These are phyloP conservation scores for Tolypocladium cylindrosporum DNA, from an alignment of 2,329 filamentous ascomycete genomes.

Conservation along the genomic window DNA sequence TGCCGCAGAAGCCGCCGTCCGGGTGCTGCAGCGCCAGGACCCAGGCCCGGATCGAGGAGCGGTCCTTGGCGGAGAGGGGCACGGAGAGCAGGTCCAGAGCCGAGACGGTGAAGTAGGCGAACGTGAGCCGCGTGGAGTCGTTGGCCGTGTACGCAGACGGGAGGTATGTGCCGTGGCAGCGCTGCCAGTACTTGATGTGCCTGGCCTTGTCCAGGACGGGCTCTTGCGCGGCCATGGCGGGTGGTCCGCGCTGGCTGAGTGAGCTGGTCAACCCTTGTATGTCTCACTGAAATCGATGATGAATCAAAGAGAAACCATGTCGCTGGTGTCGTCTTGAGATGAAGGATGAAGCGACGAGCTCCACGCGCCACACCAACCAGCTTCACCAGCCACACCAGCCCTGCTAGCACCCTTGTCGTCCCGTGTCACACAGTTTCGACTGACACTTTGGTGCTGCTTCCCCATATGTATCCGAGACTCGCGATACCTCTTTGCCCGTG, in stretches of 20 bases:
- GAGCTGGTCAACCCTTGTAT: too few relatives aligned
- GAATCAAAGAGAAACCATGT: neutral
- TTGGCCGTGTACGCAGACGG: constrained; percentile 77
- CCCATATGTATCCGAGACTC: too few relatives aligned
- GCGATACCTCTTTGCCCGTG: too few relatives aligned
- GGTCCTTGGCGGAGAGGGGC: constrained; percentile 38
- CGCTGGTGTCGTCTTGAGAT: too few relatives aligned
- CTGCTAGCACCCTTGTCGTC: neutral
- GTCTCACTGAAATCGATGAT: too few relatives aligned
- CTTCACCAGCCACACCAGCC: neutral
- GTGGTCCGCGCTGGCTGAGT: too few relatives aligned
- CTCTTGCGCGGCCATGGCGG: neutral
- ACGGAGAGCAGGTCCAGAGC: constrained; percentile 71
- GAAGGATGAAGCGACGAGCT: neutral
- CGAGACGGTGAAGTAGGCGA: constrained; percentile 82
- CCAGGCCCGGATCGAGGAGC: constrained; percentile 53
- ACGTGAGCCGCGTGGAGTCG: constrained; percentile 82
- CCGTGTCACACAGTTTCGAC: too few relatives aligned
- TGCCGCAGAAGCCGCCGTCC: constrained; percentile 79
- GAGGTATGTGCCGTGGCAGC: constrained; percentile 73
- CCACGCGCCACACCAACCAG: neutral
- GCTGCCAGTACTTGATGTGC: constrained; percentile 87
- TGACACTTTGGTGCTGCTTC: too few relatives aligned
- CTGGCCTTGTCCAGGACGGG: constrained; percentile 44
- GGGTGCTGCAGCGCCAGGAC: constrained; percentile 80